These are phyloP conservation scores for Ganoderma lingzhi DNA, from an alignment of 1,284 basidiomycete species.

Conservation along the genomic window DNA sequence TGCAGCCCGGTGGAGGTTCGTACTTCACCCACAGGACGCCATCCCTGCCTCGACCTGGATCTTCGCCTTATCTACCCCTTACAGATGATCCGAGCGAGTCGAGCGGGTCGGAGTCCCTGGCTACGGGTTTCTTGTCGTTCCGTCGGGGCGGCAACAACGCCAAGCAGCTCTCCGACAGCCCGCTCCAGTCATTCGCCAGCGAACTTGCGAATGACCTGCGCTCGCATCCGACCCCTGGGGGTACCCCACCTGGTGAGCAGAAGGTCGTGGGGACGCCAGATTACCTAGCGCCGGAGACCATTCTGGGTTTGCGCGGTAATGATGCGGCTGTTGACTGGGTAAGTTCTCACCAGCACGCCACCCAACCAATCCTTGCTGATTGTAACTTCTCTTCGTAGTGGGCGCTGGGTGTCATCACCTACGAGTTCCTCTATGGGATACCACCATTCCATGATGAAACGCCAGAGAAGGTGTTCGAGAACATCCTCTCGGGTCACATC, in stretches of 20 bases:
- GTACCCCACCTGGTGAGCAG: conserved; percentile 83
- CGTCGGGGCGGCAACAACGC: conserved; percentile 45
- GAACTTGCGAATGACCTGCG: conserved; percentile 86
- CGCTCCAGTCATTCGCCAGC: conserved; percentile 81
- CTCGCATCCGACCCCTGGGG: conserved; percentile 63
- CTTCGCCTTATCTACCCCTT: conserved; percentile 70
- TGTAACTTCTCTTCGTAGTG: conserved; percentile 59
- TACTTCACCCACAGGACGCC: conserved; percentile 80
- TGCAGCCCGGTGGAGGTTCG: conserved; percentile 66
- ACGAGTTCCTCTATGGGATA: conserved; percentile 97
- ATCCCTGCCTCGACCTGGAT: conserved; percentile 62
- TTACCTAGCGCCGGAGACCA: conserved; percentile 96
- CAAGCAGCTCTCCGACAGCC: conserved; percentile 69
- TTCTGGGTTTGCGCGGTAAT: conserved; percentile 94
- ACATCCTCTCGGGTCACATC: conserved; percentile 95
- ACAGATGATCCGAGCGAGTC: conserved; percentile 87
- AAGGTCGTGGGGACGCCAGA: conserved; percentile 98
- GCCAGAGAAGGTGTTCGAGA: conserved; percentile 98
- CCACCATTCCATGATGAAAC: conserved; percentile 98
- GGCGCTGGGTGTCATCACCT: conserved; percentile 98
- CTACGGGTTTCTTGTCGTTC: conserved; percentile 62
- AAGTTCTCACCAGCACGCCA: conserved; percentile 38
- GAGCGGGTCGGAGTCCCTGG: conserved; percentile 83
- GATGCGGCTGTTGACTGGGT: conserved; percentile 98
- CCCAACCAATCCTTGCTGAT: not conserved